These are phyloP conservation scores for Pelargonium nanum DNA, from an alignment of 345 rosid genomes.

Conservation along the genomic window DNA sequence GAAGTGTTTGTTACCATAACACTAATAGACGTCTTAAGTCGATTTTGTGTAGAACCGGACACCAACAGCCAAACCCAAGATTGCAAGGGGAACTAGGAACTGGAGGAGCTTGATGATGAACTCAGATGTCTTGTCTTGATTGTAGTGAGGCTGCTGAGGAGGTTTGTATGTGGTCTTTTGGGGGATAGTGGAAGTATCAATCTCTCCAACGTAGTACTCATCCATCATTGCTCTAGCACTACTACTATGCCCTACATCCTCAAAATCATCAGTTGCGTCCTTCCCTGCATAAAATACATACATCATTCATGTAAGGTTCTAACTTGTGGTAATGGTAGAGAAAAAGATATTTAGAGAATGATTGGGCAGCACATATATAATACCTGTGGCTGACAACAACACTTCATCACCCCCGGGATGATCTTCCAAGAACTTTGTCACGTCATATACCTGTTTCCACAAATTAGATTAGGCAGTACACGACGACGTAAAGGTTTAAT, in stretches of 20 bases:
- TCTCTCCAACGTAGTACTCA: slow-evolving; percentile 49
- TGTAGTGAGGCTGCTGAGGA: slow-evolving; percentile 63
- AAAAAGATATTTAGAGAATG: too few relatives aligned
- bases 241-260: slow-evolving; percentile 61
- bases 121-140: slow-evolving; percentile 76
- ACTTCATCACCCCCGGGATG: slow-evolving; percentile 56
- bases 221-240: slow-evolving; percentile 54
- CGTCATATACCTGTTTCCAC: slow-evolving; percentile 34
- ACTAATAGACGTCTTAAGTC: too few relatives aligned
- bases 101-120: slow-evolving; percentile 71
- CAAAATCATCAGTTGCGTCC: slow-evolving; percentile 70
- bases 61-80: slow-evolving; percentile 69
- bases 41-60: slow-evolving; percentile 56
- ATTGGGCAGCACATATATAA: too few relatives aligned
- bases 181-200: slow-evolving; percentile 51
- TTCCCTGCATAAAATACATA: slow-evolving; percentile 30
- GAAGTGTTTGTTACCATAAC: not conserved
- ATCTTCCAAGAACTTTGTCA: slow-evolving; percentile 44
- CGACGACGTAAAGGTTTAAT: too few relatives aligned
- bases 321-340: too few relatives aligned
- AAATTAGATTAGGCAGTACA: too few relatives aligned
- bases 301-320: too few relatives aligned
- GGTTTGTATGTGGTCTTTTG: slow-evolving; percentile 40
- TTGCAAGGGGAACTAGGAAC: slow-evolving; percentile 63
- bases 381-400: slow-evolving; percentile 42